phyloP scores from a whole-genome alignment of 106 monocot genomes.

The Apostasia ramifera region DNA sequence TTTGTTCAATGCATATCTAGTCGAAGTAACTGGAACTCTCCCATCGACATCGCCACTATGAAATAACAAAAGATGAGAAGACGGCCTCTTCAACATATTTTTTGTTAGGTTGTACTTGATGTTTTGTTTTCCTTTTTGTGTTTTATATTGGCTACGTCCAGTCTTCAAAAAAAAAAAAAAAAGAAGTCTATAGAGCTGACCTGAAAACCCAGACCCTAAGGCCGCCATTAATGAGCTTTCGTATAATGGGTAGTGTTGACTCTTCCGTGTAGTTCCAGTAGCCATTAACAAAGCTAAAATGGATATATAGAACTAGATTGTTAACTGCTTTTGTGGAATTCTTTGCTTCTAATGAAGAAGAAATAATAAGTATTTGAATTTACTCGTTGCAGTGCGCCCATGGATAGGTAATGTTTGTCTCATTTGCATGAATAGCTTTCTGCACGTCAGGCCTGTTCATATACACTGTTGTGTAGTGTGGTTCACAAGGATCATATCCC shows the following conservation, averaged over 20 bases:
- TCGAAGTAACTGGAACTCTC: slow-evolving; percentile 23
- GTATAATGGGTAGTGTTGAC: slow-evolving; percentile 48
- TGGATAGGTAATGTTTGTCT: slow-evolving; percentile 17
- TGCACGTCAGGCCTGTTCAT: slow-evolving; percentile 33
- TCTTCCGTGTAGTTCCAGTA: slow-evolving; percentile 39
- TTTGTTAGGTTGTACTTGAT: no score
- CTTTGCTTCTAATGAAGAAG: neutral
- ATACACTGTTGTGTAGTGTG: slow-evolving; percentile 10
- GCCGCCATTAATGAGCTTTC: slow-evolving; percentile 65
- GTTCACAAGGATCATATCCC: slow-evolving; percentile 20
- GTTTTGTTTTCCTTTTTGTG: neutral
- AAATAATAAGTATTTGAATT: neutral
- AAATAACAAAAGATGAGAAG: neutral
- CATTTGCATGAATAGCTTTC: slow-evolving; percentile 28
- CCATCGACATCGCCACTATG: slow-evolving; percentile 25
- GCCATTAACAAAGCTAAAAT: slow-evolving; percentile 21
- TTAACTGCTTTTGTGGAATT: neutral
- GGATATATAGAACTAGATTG: neutral
- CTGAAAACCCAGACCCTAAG: slow-evolving; percentile 88
- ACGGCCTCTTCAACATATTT: no score
- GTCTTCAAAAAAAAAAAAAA: no score
- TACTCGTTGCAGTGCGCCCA: slow-evolving; percentile 30
- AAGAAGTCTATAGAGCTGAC: slow-evolving; percentile 11
- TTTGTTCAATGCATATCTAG: slow-evolving; percentile 21
- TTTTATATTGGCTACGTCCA: neutral